phyloP scores from a whole-genome alignment of 257 asterid species.

The Dorcoceras hygrometricum region DNA sequence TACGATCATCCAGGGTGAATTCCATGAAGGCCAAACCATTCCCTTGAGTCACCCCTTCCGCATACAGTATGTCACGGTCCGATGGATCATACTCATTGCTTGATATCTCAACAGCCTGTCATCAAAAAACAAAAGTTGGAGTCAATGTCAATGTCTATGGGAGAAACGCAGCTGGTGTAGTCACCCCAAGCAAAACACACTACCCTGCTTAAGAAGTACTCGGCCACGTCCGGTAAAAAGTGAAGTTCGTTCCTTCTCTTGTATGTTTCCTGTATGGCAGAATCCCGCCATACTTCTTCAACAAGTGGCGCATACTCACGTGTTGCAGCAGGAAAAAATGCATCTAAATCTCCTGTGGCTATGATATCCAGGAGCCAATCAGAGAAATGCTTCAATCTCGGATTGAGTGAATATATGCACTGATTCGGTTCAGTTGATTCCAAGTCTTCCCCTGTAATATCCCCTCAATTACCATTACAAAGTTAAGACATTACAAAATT shows the following conservation, averaged over 20 bases:
- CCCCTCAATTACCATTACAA: slow-evolving; percentile 14
- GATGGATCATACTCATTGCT: slow-evolving; percentile 95
- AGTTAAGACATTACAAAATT: neutral
- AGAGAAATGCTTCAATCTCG: slow-evolving; percentile 81
- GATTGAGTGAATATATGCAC: slow-evolving; percentile 74
- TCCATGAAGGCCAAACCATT: slow-evolving; percentile 92
- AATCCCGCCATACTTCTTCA: slow-evolving; percentile 95
- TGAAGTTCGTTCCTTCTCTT: slow-evolving; percentile 76
- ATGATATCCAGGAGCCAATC: slow-evolving; percentile 95
- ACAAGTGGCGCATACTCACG: slow-evolving; percentile 96
- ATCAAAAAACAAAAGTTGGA: slow-evolving; percentile 12
- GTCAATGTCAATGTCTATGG: slow-evolving; percentile 1
- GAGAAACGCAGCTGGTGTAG: neutral
- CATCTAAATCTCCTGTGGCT: slow-evolving; percentile 96
- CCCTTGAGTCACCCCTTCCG: slow-evolving; percentile 96
- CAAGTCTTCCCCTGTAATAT: slow-evolving; percentile 44
- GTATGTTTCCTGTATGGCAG: slow-evolving; percentile 83
- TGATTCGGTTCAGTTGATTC: slow-evolving; percentile 42
- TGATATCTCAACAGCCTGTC: slow-evolving; percentile 90
- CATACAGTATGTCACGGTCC: slow-evolving; percentile 79
- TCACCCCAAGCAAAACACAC: neutral
- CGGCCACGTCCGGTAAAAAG: slow-evolving; percentile 89
- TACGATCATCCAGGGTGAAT: slow-evolving; percentile 87
- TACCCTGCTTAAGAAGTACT: slow-evolving; percentile 92
- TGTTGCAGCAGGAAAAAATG: slow-evolving; percentile 96